Base-by-base conservation (phyloP, 768 basidiomycete species). In the Leccinum aurantiacum region DNA sequence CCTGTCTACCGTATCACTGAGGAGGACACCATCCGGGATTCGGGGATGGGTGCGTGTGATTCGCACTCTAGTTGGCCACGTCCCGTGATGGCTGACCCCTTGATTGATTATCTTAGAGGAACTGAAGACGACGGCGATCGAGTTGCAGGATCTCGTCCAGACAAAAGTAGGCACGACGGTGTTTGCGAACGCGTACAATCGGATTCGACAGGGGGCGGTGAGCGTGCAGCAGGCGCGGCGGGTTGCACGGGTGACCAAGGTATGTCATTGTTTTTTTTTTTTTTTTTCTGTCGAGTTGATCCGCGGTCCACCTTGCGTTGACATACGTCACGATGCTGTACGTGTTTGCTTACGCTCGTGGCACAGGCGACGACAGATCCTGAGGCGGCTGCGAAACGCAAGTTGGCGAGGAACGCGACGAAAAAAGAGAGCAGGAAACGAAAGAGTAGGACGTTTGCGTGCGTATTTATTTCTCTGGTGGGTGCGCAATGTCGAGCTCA, bases 1-100 rank as follows among this genome's bases (percentile, higher is more conserved):
- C 96, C 97, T 0, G 75, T 95, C 0, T 91, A 95, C 71, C 88
- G 95, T 31, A 82, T 99, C 53, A 79, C 84, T 2, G 95, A 97
- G 64, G 95, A 97, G 64, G 91, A 92, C 64, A 89, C 86, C 6
- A 84, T 93, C 31, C 84, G 84, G 9, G 93, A 95, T 75, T 55
- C 79, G 84, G 87, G 49, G 22, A 89, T 94, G 81, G 88, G 93
- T 93, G 67, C 27, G 87, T 14, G 1, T 15, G 49, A 7, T 44
- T 27, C 38, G 2, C 15, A 22, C 53, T 46, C 15, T 2, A 95
- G 97, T 6, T 24, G 3, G 22, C 31, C 27, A 13, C n/a, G 15
- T 48, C 55, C 25, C 29, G 29, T 64, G 37, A 65, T 14, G n/a
- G 13, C 8, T 53, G 8, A 47, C 46, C 46, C 5, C 9, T 44